A percentile compares a stretch with the other conserved stretches of the same genome.
Conservation (phyloP, 345 rosid species). For the Syzygium aromaticum region DNA sequence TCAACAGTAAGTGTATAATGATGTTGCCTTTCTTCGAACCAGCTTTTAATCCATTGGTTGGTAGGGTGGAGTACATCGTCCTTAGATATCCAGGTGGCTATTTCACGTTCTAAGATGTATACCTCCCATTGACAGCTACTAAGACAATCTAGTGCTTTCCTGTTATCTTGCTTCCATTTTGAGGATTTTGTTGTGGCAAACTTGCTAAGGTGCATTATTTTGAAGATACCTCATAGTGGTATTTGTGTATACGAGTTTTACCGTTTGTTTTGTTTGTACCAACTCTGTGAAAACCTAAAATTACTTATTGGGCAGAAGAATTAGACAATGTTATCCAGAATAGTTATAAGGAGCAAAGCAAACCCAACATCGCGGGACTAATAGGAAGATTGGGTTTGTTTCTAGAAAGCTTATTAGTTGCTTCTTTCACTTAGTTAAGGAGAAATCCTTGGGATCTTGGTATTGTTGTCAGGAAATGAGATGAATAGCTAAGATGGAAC, state of each 20-base stretch:
- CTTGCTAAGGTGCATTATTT: not conserved
- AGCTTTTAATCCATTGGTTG: not conserved
- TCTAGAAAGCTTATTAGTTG: not conserved
- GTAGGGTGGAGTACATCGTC: not conserved
- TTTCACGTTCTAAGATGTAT: not conserved
- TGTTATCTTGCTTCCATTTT: not conserved
- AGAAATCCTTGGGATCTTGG: not conserved
- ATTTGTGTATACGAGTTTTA: not conserved
- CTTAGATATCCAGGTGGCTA: not conserved
- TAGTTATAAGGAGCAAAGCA: not conserved
- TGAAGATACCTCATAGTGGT: not conserved
- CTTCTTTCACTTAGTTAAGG: not conserved
- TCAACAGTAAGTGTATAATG: constrained; percentile 61
- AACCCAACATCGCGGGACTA: not conserved
- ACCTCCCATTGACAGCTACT: not conserved
- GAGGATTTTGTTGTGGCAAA: not conserved
- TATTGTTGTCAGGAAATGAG: not conserved
- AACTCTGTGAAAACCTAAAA: not conserved
- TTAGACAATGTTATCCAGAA: not conserved
- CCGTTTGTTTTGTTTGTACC: not conserved
- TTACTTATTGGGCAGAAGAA: not conserved
- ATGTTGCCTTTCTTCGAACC: not conserved
- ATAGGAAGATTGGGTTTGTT: not conserved
- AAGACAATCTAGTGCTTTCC: not conserved
- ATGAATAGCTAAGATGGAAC: not conserved